phyloP scores from a whole-genome alignment of 495 filamentous ascomycete genomes.

The Neurospora sublineolata region DNA sequence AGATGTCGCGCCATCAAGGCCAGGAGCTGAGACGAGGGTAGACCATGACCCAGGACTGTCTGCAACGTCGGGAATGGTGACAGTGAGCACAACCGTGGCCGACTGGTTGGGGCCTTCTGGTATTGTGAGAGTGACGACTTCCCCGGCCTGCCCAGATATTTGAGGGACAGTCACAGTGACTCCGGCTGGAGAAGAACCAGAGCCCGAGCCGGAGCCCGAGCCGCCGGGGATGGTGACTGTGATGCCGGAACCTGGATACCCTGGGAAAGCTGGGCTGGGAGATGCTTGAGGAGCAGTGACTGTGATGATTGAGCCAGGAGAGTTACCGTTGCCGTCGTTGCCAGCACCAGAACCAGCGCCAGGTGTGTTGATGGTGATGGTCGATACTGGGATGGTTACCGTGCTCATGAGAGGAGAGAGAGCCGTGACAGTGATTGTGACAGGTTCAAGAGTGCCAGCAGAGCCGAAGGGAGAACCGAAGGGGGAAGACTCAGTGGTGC shows the following conservation, averaged over 20 bases:
- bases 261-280: neutral
- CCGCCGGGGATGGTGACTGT: slow-evolving; percentile 6
- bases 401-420: slow-evolving; percentile 1
- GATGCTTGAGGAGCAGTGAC: slow-evolving; percentile 1
- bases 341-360: neutral
- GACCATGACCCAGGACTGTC: slow-evolving; percentile 7
- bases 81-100: slow-evolving; percentile 11
- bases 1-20: neutral
- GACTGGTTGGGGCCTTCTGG: slow-evolving; percentile 14
- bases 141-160: neutral
- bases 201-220: neutral
- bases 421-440: slow-evolving; percentile 11
- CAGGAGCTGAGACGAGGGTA: slow-evolving; percentile 7
- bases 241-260: neutral
- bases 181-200: neutral
- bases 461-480: slow-evolving; percentile 13
- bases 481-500: neutral
- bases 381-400: slow-evolving; percentile 14
- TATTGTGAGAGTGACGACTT: slow-evolving; percentile 15
- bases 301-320: slow-evolving; percentile 2
- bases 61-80: slow-evolving; percentile 12
- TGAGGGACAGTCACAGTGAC: slow-evolving; percentile 8
- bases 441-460: neutral
- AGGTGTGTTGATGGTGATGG: slow-evolving; percentile 8
- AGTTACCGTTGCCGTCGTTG: neutral